phyloP scores from a whole-genome alignment of 192 early-diverging fungal genomes.

The Dissophora globulifera region DNA sequence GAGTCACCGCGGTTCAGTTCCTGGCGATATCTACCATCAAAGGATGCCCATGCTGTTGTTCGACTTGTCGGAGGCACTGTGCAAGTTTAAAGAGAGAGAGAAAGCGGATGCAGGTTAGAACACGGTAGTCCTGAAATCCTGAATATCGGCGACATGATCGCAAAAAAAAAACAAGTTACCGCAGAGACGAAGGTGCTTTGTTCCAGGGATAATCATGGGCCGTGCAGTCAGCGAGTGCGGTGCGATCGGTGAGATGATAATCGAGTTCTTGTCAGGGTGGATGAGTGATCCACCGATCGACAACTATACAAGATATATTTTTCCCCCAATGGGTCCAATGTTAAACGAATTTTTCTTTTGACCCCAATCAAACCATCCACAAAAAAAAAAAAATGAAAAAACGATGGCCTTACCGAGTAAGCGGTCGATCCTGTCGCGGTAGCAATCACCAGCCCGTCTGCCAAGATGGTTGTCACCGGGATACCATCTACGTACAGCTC shows the following conservation, averaged over 20 bases:
- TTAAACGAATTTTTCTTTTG: no score
- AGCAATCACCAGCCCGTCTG: slow-evolving; percentile 92
- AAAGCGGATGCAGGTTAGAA: neutral
- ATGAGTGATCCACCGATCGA: slow-evolving; percentile 93
- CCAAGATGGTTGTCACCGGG: slow-evolving; percentile 93
- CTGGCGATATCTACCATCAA: slow-evolving; percentile 91
- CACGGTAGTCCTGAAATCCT: no score
- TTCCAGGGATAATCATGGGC: slow-evolving; percentile 93
- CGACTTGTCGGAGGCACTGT: slow-evolving; percentile 54
- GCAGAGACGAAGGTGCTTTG: slow-evolving; percentile 81
- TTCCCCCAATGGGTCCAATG: no score
- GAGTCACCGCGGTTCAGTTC: slow-evolving; percentile 84
- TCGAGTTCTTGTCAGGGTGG: slow-evolving; percentile 90
- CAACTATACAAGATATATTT: no score
- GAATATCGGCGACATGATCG: neutral
- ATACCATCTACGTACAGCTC: slow-evolving; percentile 79
- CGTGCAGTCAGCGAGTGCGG: slow-evolving; percentile 91
- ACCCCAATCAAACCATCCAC: no score
- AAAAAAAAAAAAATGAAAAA: neutral
- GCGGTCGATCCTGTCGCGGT: slow-evolving; percentile 95
- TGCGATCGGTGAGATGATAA: slow-evolving; percentile 91
- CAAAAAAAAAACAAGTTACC: slow-evolving; percentile 33
- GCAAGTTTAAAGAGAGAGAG: neutral
- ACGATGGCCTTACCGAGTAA: slow-evolving; percentile 65
- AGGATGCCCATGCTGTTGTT: slow-evolving; percentile 88